phyloP scores from a whole-genome alignment of 2,329 filamentous ascomycete genomes.

The Bisporella sp. region DNA sequence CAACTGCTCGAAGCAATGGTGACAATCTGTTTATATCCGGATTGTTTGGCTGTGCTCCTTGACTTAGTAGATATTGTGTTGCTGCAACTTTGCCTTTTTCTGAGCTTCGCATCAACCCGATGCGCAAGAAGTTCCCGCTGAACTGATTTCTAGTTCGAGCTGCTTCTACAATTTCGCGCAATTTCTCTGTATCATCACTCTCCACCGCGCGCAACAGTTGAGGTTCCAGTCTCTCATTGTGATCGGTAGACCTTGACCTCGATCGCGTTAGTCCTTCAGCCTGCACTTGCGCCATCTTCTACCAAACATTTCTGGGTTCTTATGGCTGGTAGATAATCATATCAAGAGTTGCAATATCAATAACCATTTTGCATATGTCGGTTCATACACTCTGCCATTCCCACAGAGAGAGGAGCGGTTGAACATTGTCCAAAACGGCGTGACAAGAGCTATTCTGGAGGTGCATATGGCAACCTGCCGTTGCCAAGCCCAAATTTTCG shows the following conservation, averaged over 20 bases:
- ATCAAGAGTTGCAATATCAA: no score
- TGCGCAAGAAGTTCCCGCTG: conserved; percentile 17
- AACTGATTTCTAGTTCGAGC: conserved; percentile 15
- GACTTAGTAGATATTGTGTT: conserved; percentile 16
- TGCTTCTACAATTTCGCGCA: conserved; percentile 14
- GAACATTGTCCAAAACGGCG: no score
- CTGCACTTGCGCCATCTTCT: neutral
- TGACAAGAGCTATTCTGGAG: no score
- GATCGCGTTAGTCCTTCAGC: conserved; percentile 7
- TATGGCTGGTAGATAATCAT: no score
- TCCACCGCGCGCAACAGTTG: conserved; percentile 19
- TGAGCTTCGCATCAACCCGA: conserved; percentile 19
- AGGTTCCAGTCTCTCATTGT: conserved; percentile 19
- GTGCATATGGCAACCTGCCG: no score
- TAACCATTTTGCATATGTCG: no score
- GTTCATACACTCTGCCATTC: no score
- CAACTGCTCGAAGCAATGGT: conserved; percentile 17
- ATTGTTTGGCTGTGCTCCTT: conserved; percentile 18
- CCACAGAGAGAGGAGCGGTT: no score
- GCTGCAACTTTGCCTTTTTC: conserved; percentile 17
- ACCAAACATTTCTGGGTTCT: no score
- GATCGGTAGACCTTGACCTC: conserved; percentile 15
- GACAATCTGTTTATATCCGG: conserved; percentile 14
- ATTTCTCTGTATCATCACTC: conserved; percentile 15
- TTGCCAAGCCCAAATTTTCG: no score